A percentile compares a stretch with the other conserved stretches of the same genome.
Conservation (phyloP, 2,329 filamentous ascomycete genomes). For the Fonsecaea pedrosoi region DNA sequence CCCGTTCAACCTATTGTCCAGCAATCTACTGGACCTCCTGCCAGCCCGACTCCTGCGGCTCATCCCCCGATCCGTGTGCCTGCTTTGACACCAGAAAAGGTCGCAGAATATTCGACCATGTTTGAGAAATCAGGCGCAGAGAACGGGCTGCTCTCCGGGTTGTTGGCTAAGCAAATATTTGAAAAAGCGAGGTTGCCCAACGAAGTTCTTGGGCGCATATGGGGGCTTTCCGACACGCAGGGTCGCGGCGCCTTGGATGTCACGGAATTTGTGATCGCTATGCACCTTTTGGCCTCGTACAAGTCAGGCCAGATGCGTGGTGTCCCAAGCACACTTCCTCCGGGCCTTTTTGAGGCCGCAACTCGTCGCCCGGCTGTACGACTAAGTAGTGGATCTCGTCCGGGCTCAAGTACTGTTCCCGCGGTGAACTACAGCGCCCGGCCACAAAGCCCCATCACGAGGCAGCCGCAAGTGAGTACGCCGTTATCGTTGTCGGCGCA, state of each 20-base stretch:
- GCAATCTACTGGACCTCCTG: constrained; percentile 52
- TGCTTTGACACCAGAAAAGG: constrained; percentile 84
- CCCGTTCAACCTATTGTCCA: constrained; percentile 57
- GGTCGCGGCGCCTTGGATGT: constrained; percentile 84
- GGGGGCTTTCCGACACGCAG: constrained; percentile 92
- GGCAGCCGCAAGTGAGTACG: constrained; percentile 56
- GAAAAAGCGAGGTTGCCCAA: constrained; percentile 90
- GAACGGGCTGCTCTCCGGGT: constrained; percentile 75
- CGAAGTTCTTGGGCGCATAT: constrained; percentile 90
- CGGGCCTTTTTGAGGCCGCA: constrained; percentile 88
- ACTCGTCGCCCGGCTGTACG: constrained; percentile 67
- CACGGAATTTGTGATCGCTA: constrained; percentile 96
- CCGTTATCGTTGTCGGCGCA: constrained; percentile 56
- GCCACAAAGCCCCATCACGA: constrained; percentile 66
- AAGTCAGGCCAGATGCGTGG: constrained; percentile 81
- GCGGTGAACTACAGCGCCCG: constrained; percentile 72
- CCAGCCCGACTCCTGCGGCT: constrained; percentile 53
- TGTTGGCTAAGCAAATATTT: constrained; percentile 87
- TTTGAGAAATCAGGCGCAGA: constrained; percentile 88
- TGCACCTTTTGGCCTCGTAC: constrained; percentile 93
- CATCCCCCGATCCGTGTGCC: constrained; percentile 81
- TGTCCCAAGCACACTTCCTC: constrained; percentile 80
- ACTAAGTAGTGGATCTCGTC: constrained; percentile 60
- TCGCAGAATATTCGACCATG: constrained; percentile 82
- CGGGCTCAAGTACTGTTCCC: constrained; percentile 63